Evolutionary conservation across 176 grass and related monocot genomes (phyloP).

Genomic region (Avena atlantica): DNA sequence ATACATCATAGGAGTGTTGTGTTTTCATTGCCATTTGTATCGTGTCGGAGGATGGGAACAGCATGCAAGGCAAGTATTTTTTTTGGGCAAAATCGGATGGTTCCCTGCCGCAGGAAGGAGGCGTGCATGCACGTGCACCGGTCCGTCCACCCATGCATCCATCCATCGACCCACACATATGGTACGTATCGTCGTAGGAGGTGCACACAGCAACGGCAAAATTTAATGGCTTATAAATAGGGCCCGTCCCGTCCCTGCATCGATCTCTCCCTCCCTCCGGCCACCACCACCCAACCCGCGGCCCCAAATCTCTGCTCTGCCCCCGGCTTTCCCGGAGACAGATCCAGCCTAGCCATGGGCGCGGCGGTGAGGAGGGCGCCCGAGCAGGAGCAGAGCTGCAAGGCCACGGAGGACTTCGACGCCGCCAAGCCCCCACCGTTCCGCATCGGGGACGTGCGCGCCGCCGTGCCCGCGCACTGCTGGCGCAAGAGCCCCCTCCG

Average conservation of each 20-base stretch:
- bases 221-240: slow-evolving; percentile 14
- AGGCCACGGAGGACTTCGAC: slow-evolving; percentile 63
- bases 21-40: not conserved
- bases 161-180: not conserved
- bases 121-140: slow-evolving; percentile 19
- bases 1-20: too few species aligned
- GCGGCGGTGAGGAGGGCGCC: slow-evolving; percentile 15
- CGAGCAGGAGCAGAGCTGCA: slow-evolving; percentile 35
- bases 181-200: not conserved
- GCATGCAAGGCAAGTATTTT: too few species aligned
- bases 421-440: slow-evolving; percentile 74
- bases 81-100: not conserved
- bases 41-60: not conserved
- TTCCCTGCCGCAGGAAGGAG: not conserved
- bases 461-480: slow-evolving; percentile 71
- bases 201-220: not conserved
- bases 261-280: not conserved
- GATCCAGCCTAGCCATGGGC: slow-evolving; percentile 9
- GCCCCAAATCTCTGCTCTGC: slow-evolving; percentile 7
- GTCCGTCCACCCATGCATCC: slow-evolving; percentile 7
- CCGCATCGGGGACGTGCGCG: slow-evolving; percentile 84
- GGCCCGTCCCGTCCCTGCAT: not conserved
- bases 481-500: slow-evolving; percentile 71
- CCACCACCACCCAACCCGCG: slow-evolving; percentile 22
- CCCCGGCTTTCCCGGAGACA: slow-evolving; percentile 21